phyloP scores from a whole-genome alignment of 2,329 filamentous ascomycete species.

The Endoconidiophora laricicola region DNA sequence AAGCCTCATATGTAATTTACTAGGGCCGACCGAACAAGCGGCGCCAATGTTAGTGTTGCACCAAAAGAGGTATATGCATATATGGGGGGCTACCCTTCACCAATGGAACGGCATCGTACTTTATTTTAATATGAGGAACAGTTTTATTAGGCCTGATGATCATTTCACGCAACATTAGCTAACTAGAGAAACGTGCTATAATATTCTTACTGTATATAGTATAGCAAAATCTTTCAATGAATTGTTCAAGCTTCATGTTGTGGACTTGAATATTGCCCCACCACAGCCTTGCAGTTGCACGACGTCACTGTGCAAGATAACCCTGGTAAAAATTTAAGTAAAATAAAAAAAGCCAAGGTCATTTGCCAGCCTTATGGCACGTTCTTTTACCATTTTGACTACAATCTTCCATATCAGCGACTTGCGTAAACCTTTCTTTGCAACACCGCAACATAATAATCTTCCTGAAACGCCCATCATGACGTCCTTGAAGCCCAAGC shows the following conservation, averaged over 20 bases:
- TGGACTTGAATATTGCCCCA: constrained; percentile 3
- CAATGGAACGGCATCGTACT: neutral
- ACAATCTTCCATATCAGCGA: neutral
- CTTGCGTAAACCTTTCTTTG: neutral
- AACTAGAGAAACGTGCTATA: too few relatives aligned
- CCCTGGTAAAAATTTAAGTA: neutral
- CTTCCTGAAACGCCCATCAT: neutral
- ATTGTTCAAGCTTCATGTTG: neutral
- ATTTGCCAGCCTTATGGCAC: constrained; percentile 10
- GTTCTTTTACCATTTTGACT: neutral
- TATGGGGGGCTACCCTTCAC: neutral
- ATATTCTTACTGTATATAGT: too few relatives aligned
- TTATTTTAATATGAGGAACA: too few relatives aligned
- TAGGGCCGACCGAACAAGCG: neutral
- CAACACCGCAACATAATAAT: neutral
- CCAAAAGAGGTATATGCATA: neutral
- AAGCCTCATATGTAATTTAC: neutral
- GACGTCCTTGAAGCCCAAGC: constrained; percentile 4
- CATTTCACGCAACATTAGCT: too few relatives aligned
- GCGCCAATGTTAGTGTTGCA: neutral
- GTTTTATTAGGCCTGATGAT: too few relatives aligned
- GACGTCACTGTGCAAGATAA: constrained; percentile 7
- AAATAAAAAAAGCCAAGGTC: neutral
- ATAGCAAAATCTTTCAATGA: too few relatives aligned
- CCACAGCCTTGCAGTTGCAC: constrained; percentile 11